These are phyloP conservation scores for Lachnellula hyalina DNA, from an alignment of 2,329 filamentous ascomycete genomes.

Conservation along the genomic window DNA sequence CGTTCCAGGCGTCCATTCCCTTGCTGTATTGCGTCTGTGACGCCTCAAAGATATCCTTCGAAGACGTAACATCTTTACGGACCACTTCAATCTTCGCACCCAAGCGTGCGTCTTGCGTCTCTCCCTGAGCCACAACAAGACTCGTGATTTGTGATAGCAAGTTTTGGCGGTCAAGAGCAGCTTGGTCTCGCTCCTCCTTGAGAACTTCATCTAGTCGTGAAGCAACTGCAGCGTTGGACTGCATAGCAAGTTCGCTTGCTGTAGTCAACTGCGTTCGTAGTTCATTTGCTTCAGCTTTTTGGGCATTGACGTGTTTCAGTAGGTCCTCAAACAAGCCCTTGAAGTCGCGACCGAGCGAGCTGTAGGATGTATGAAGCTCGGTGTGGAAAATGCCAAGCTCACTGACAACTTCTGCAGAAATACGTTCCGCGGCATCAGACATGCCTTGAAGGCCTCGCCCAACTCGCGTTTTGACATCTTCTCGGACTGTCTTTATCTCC, in stretches of 20 bases:
- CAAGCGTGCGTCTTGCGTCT: constrained; percentile 68
- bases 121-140: constrained; percentile 70
- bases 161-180: constrained; percentile 66
- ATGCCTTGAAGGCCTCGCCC: constrained; percentile 80
- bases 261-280: constrained; percentile 67
- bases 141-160: constrained; percentile 70
- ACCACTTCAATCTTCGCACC: constrained; percentile 57
- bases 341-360: constrained; percentile 77
- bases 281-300: constrained; percentile 69
- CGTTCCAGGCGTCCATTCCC: constrained; percentile 70
- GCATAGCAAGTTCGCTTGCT: constrained; percentile 62
- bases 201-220: constrained; percentile 62
- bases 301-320: constrained; percentile 65
- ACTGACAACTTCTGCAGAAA: constrained; percentile 80
- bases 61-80: constrained; percentile 58
- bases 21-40: constrained; percentile 61
- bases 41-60: constrained; percentile 59
- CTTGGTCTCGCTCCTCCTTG: constrained; percentile 69
- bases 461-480: constrained; percentile 81
- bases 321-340: constrained; percentile 80
- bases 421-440: constrained; percentile 77
- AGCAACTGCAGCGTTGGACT: constrained; percentile 63
- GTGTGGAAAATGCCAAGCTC: constrained; percentile 82
- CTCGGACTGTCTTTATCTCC: constrained; percentile 84
- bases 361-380: constrained; percentile 81